Evolutionary conservation across 2,329 filamentous ascomycete genomes (phyloP).

Genomic region (Verticillium longisporum): DNA sequence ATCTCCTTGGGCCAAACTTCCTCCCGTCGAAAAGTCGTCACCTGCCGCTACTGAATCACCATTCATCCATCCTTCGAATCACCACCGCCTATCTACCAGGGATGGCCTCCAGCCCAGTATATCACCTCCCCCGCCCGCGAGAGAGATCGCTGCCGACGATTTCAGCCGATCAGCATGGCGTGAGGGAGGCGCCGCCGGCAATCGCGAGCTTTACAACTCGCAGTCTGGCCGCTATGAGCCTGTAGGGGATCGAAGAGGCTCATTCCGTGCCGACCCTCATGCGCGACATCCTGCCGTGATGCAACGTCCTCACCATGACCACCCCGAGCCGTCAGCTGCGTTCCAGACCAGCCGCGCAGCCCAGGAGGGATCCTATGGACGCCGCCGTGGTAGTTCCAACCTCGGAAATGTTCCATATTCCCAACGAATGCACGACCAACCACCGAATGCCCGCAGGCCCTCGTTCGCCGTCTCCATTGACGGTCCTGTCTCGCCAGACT

Average conservation of each 20-base stretch:
- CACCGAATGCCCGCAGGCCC: conserved; percentile 29
- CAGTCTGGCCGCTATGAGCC: conserved; percentile 91
- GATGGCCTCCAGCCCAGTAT: conserved; percentile 40
- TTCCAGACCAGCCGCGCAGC: conserved; percentile 72
- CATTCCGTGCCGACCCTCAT: conserved; percentile 58
- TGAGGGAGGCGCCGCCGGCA: conserved; percentile 56
- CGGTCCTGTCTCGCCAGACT: conserved; percentile 40
- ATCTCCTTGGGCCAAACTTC: conserved; percentile 85
- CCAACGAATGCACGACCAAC: neutral
- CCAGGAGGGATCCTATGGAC: conserved; percentile 62
- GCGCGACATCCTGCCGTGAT: conserved; percentile 70
- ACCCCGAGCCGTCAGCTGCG: conserved; percentile 75
- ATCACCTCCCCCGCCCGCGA: conserved; percentile 46
- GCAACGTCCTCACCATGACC: conserved; percentile 63
- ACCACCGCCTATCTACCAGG: conserved; percentile 3
- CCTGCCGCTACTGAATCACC: conserved; percentile 57
- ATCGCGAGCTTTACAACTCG: conserved; percentile 86
- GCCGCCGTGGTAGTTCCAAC: conserved; percentile 82
- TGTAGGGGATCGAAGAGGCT: conserved; percentile 69
- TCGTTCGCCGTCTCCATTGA: conserved; percentile 46
- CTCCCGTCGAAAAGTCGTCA: conserved; percentile 75
- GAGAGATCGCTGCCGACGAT: conserved; percentile 90
- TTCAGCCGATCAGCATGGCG: conserved; percentile 81
- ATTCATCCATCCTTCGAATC: conserved; percentile 19
- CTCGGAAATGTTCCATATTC: conserved; percentile 33